Percentiles rank a stretch among this genome's conserved stretches.
phyloP scores from a whole-genome alignment of 768 basidiomycete species.

The Galerina marginata region DNA sequence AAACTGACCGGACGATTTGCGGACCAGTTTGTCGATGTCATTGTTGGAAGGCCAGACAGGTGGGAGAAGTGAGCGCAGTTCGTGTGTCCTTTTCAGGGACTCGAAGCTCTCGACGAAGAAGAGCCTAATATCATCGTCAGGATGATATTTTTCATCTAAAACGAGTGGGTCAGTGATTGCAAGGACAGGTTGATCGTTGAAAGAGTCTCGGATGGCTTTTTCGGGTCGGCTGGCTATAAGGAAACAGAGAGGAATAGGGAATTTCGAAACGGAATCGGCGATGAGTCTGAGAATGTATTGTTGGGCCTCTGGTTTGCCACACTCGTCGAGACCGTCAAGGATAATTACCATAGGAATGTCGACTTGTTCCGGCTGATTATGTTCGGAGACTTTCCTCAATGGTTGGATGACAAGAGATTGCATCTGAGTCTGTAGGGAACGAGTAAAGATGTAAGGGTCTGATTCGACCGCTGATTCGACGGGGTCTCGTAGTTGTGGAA shows the following conservation, averaged over 20 bases:
- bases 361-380: not conserved
- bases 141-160: constrained; percentile 8
- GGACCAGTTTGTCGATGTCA: constrained; percentile 1
- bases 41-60: constrained; percentile 2
- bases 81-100: not conserved
- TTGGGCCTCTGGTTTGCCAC: constrained; percentile 7
- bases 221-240: constrained; percentile 19
- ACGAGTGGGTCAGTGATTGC: not conserved
- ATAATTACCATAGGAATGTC: constrained; percentile 9
- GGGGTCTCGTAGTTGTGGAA: not conserved
- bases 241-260: constrained; percentile 1
- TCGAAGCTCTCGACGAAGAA: constrained; percentile 1
- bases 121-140: constrained; percentile 9
- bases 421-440: constrained; percentile 7
- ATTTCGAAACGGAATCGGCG: not conserved
- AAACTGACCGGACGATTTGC: constrained; percentile 18
- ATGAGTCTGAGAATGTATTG: not conserved
- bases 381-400: not conserved
- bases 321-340: constrained; percentile 27
- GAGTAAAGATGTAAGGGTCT: constrained; percentile 9
- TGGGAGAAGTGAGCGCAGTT: not conserved
- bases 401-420: constrained; percentile 10
- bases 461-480: not conserved
- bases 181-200: not conserved
- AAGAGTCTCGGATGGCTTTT: not conserved